Percentiles rank a stretch among this genome's conserved stretches.
Conservation (phyloP, 768 basidiomycete species). For the Russula earlei region DNA sequence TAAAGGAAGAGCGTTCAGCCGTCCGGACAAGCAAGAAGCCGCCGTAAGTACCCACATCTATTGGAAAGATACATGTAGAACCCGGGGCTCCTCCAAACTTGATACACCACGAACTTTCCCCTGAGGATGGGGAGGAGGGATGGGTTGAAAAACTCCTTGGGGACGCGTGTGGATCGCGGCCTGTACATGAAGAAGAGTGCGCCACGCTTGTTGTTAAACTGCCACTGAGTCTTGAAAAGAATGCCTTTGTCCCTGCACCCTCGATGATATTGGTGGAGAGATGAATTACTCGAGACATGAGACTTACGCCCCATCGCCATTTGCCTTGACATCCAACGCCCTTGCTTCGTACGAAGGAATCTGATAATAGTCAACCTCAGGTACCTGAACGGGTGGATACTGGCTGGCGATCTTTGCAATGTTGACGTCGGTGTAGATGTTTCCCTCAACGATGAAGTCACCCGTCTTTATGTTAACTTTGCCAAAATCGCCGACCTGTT, state of each 20-base stretch:
- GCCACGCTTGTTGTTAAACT: conserved; percentile 2
- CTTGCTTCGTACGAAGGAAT: conserved; percentile 1
- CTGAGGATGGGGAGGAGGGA: background rate
- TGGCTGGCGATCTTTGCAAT: background rate
- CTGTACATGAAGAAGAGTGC: background rate
- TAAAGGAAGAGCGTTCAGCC: too few relatives aligned
- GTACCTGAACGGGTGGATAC: background rate
- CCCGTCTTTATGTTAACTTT: background rate
- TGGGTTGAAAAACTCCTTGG: background rate
- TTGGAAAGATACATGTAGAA: conserved; percentile 8
- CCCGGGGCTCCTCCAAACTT: background rate
- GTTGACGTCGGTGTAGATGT: background rate
- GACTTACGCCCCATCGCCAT: background rate
- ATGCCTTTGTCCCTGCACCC: background rate
- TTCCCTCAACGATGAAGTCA: background rate
- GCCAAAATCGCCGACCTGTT: conserved; percentile 8
- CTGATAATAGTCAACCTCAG: background rate
- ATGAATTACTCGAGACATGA: background rate
- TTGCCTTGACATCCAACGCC: background rate
- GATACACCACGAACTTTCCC: background rate
- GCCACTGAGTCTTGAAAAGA: background rate
- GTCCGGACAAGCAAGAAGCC: too few relatives aligned
- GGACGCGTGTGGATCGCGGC: background rate
- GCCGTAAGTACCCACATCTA: background rate
- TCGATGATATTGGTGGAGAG: background rate